Evolutionary conservation across 805 yeast species (phyloP), one percentile per base, ranked within the genome.

Genomic region (Cyberlindnera galapagoensis): DNA sequence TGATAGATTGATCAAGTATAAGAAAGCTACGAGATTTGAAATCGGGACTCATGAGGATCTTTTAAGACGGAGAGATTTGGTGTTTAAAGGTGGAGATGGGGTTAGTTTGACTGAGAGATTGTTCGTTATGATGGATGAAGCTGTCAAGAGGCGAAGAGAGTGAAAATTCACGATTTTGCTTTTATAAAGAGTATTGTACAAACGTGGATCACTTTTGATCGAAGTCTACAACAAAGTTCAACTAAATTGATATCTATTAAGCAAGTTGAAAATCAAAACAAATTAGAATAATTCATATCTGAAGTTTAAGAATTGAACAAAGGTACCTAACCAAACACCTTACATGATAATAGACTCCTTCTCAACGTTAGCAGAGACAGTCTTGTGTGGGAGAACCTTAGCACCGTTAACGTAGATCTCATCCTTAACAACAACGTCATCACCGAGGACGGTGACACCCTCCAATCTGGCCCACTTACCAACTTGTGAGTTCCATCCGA

Each of bases 371-470:
- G 87, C 74, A 45, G 95, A 81, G 63, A 92, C 90, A 42, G 95
- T 73, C 75, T 92, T 92, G 78, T 92, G 98, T 50, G 99, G 99
- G 60, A 92, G 78, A 48, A 92, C 97, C 64, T 92, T 87, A 68
- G 97, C 99, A 66, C 99, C 99, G 67, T 92, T 92, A 55, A 92
- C 94, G 75, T 92, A 92, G 62, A 92, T 76, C 74, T 90, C 99
- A 62, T 92, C 97, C 72, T 90, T 86, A 61, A 92, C 86, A 62
- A 88, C 94, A 47, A 92, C 99, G 51, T 92, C 99, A 64, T 92
- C 99, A 70, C 98, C 99, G 56, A 92, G 76, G 40, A 92, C 98
- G 43, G 97, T 84, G 54, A 79, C 84, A 71, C 95, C 95, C 68
- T 92, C 97, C 46, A 92, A 76, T 74, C 98, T 86, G 46, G 97